Evolutionary conservation across 2,329 filamentous ascomycete species (phyloP), one percentile per base, ranked within the genome.

Genomic region (Venturia asperata): DNA sequence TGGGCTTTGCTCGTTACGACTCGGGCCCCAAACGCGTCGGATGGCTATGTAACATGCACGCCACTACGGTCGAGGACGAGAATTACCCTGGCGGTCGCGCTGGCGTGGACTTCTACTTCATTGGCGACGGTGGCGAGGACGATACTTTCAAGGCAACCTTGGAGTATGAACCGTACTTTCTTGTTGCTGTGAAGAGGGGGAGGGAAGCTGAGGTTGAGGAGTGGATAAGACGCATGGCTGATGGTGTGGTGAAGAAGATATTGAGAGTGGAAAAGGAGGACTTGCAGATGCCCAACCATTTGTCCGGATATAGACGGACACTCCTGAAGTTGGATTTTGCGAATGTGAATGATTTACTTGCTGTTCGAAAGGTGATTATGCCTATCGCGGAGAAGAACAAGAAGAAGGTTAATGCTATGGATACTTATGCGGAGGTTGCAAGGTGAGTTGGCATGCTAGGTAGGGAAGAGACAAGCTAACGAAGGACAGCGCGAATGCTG

Each of bases 311-410:
- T 76, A 84, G 89, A 70, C 83, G 94, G 71, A 94, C 89, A 0
- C 96, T 97, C 72, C 81, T 99, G 60, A 87, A 95, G 77, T 81
- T 97, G 69, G 84, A 83, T 67, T 99, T 99, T 75, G 84, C 86
- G 68, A 99, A 97, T 73, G 91, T 97, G 64, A 83, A 82, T 69
- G 90, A 97, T 75, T 77, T 99, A 68, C 79, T 99, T 76, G 85
- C 88, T n/a, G 92, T 92, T 58, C 84, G 92, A 69, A 90, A 86
- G 72, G 87, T 89, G 61, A 86, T 99, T 58, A 87, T 91, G 81
- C 94, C 94, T 0, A 85, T 99, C 74, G 94, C 93, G 17, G 92
- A 97, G 78, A 95, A 91, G 79, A 99, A 99, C 75, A 96, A 90
- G 80, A 96, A 94, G 78, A 93, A 91, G 70, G 88, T 96, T 82